Conservation (phyloP, 1,139 yeast species). For the Oligophagozyma castellii region DNA sequence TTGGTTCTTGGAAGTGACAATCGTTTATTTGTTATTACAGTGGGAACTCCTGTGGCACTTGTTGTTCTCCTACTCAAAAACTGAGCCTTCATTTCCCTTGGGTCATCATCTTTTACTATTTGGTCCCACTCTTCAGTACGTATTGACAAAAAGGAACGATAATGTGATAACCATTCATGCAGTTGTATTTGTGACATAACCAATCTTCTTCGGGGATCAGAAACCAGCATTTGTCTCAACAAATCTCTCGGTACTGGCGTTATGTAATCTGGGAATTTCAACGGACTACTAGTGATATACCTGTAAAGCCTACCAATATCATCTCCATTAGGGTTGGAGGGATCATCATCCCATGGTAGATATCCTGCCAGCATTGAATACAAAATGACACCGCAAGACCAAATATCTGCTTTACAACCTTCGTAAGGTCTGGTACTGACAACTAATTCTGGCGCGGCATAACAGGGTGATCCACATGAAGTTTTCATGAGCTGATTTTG, state of each 20-base stretch:
- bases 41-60: too few relatives aligned
- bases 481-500: slow-evolving; percentile 80
- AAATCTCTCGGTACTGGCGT: slow-evolving; percentile 87
- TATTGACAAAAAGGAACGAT: slow-evolving; percentile 66
- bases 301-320: slow-evolving; percentile 84
- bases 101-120: slow-evolving; percentile 7
- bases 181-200: slow-evolving; percentile 53
- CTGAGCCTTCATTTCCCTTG: background rate
- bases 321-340: slow-evolving; percentile 90
- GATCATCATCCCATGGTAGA: slow-evolving; percentile 95
- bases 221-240: slow-evolving; percentile 67
- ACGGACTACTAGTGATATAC: slow-evolving; percentile 79
- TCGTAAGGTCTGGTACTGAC: slow-evolving; percentile 78
- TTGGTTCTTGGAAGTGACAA: too few relatives aligned
- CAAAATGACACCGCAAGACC: slow-evolving; percentile 93
- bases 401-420: slow-evolving; percentile 89
- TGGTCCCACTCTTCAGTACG: slow-evolving; percentile 88
- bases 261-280: slow-evolving; percentile 91
- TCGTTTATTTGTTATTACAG: too few relatives aligned
- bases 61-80: too few relatives aligned
- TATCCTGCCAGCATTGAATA: slow-evolving; percentile 98
- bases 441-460: slow-evolving; percentile 95
- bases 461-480: slow-evolving; percentile 95
- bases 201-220: slow-evolving; percentile 58
- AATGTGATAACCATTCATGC: slow-evolving; percentile 81